Conservation (phyloP, 2,329 filamentous ascomycete species). For the Clarireedia sp. region DNA sequence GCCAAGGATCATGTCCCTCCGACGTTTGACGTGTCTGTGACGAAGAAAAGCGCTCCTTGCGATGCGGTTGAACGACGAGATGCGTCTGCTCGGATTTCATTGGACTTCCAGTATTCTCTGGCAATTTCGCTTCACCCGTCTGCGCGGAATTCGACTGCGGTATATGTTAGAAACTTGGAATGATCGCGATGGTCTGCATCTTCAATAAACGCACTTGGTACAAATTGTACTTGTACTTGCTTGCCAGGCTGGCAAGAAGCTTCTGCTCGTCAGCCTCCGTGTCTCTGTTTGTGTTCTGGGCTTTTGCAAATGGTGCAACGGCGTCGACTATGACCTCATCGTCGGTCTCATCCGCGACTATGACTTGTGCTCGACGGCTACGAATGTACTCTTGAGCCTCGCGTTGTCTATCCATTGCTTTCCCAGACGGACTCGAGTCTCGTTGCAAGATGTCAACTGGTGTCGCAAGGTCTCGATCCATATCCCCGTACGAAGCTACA, state of each 20-base stretch:
- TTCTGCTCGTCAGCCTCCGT: constrained; percentile 9
- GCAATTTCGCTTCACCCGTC: neutral
- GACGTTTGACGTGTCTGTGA: constrained; percentile 8
- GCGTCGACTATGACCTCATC: neutral
- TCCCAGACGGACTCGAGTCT: constrained; percentile 2
- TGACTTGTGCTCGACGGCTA: constrained; percentile 9
- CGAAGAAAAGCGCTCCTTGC: neutral
- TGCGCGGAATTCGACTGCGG: neutral
- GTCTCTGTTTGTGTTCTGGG: constrained; percentile 6
- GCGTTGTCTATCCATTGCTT: constrained; percentile 9
- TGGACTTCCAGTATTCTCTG: constrained; percentile 5
- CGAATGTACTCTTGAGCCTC: constrained; percentile 10
- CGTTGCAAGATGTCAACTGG: constrained; percentile 1
- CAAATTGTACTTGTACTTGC: constrained; percentile 9
- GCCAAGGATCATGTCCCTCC: constrained; percentile 8
- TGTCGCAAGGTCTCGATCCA: constrained; percentile 5
- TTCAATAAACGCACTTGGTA: constrained; percentile 3
- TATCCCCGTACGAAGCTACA: constrained; percentile 2
- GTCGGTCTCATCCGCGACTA: neutral
- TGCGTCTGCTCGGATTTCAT: constrained; percentile 5
- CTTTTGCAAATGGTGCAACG: constrained; percentile 2
- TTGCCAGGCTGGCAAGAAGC: constrained; percentile 5
- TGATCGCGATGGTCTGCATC: neutral
- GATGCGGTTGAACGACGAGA: constrained; percentile 5
- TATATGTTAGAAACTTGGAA: neutral